These are phyloP conservation scores for Xerocomus potaroensis DNA, from an alignment of 768 basidiomycete genomes.

Conservation along the genomic window DNA sequence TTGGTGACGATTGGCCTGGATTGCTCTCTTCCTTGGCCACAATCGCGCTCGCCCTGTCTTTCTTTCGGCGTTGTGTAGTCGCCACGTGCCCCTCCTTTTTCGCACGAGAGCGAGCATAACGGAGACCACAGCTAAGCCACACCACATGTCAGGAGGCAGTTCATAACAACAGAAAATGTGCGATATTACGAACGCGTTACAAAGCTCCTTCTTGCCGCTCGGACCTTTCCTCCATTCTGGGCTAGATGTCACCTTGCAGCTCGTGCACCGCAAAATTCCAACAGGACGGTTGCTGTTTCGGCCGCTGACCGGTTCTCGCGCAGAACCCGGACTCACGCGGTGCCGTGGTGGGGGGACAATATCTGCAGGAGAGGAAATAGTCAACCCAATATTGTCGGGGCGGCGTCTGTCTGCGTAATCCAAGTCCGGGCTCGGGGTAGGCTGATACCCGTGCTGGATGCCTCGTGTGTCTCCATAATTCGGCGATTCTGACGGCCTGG, in stretches of 20 bases:
- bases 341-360: slow-evolving; percentile 55
- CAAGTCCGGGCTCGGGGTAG: slow-evolving; percentile 35
- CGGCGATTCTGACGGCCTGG: slow-evolving; percentile 38
- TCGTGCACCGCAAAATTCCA: slow-evolving; percentile 69
- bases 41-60: slow-evolving; percentile 44
- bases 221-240: slow-evolving; percentile 93
- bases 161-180: slow-evolving; percentile 10
- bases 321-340: slow-evolving; percentile 49
- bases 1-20: slow-evolving; percentile 28
- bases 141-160: slow-evolving; percentile 20
- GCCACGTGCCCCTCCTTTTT: slow-evolving; percentile 74
- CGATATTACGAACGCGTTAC: slow-evolving; percentile 73
- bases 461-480: slow-evolving; percentile 26
- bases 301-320: slow-evolving; percentile 43
- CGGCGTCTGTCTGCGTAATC: slow-evolving; percentile 35
- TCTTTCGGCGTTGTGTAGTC: slow-evolving; percentile 53
- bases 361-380: slow-evolving; percentile 36
- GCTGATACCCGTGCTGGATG: slow-evolving; percentile 36
- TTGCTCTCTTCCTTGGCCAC: slow-evolving; percentile 25
- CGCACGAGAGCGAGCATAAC: slow-evolving; percentile 82
- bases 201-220: slow-evolving; percentile 85
- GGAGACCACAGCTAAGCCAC: slow-evolving; percentile 66
- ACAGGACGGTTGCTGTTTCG: slow-evolving; percentile 58
- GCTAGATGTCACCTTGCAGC: slow-evolving; percentile 76
- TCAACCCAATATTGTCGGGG: slow-evolving; percentile 28